Base-by-base conservation (phyloP, 164 flowering plant species). In the Vitis rotundifolia region DNA sequence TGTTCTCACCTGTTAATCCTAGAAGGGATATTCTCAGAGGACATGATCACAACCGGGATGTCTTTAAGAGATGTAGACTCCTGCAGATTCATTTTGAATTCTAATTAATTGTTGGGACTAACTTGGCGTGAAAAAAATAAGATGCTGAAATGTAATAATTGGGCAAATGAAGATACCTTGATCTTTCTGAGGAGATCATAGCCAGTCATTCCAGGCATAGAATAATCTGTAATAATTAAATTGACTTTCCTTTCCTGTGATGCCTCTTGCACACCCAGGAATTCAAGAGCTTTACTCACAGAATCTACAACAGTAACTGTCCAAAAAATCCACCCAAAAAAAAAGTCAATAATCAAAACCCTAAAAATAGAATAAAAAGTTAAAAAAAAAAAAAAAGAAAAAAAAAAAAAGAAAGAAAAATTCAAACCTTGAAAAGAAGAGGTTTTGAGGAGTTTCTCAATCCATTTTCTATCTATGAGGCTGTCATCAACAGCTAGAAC, bases 21-120 rank as follows among this genome's bases (percentile, higher is more conserved):
- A 9, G 88, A 74, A 18, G 90, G 90, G 9, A 68, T 72, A 75
- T 86, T 79, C 70, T 86, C 88, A 13, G 90, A 84, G 26, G 88
- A 84, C 88, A 86, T 86, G 56, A 86, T 86, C 67, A 86, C 84
- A 51, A 86, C 85, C 11, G 86, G 88, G 22, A 82, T 77, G 74
- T 84, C 84, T 74, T 73, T 86, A 9, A 81, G 71, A 63, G 74
- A 75, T 29, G 70, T 59, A 19, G 86, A 82, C 71, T 74, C 83
- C 86, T 82, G 74, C 53, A 73, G 55, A 75, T 71, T 50, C 58
- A 66, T 12, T 59, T 14, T 10, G 49, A 18, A 19, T n/a, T 8
- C 22, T 18, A 26, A 55, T 63, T 14, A 37, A 37, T 6, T 37
- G 44, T 37, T 37, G 6, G 5, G 44, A 0, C 44, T 37, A 37